Conservation (phyloP, 176 grass and related monocot genomes). For the Zea luxurians region DNA sequence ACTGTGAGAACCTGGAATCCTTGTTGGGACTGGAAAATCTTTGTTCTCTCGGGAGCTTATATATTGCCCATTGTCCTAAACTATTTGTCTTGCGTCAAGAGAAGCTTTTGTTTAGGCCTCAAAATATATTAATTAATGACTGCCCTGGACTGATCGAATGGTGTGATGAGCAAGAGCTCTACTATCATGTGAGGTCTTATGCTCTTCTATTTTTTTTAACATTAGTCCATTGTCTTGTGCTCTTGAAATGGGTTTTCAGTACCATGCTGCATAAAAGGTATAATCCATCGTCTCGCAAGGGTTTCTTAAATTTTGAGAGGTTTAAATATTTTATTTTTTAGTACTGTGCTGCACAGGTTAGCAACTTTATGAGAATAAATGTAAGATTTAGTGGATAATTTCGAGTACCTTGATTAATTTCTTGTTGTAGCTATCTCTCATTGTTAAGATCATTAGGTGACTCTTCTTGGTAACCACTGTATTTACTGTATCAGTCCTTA, state of each 20-base stretch:
- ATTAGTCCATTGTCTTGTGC: neutral
- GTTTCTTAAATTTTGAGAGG: too few species aligned
- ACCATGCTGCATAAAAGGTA: neutral
- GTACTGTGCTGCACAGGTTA: neutral
- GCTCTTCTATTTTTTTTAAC: neutral
- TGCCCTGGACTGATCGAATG: conserved; percentile 35
- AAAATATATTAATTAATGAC: conserved; percentile 11
- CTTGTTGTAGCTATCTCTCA: neutral
- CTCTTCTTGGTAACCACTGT: too few species aligned
- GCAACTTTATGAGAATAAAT: neutral
- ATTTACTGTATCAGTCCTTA: too few species aligned
- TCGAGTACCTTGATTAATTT: too few species aligned
- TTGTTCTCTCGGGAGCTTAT: conserved; percentile 8
- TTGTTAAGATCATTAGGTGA: too few species aligned
- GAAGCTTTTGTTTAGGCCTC: conserved; percentile 9
- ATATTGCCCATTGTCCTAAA: conserved; percentile 17
- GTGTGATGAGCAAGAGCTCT: conserved; percentile 32
- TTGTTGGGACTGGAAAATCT: conserved; percentile 12
- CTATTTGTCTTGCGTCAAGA: neutral
- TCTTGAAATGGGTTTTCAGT: neutral
- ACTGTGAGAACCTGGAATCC: neutral
- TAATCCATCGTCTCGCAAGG: neutral
- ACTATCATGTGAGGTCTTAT: conserved; percentile 33
- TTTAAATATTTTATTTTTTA: too few species aligned
- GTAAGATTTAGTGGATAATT: too few species aligned